phyloP scores from a whole-genome alignment of 129 eudicot genomes.

The Lonicera japonica region DNA sequence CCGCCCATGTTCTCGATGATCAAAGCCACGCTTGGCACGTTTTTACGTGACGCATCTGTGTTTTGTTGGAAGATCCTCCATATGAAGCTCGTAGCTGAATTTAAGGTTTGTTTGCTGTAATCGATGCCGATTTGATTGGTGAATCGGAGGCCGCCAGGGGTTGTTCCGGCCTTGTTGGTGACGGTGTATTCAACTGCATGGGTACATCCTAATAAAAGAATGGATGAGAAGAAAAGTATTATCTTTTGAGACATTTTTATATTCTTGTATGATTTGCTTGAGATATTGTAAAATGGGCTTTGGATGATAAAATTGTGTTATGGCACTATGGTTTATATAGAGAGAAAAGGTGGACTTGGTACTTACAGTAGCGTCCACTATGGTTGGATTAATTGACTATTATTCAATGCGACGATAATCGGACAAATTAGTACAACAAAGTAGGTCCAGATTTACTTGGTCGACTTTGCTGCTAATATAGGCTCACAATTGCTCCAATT shows the following conservation, averaged over 20 bases:
- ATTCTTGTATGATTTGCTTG: no score
- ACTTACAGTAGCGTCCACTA: no score
- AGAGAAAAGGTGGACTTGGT: no score
- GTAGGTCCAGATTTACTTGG: no score
- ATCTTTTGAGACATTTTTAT: background rate
- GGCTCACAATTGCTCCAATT: no score
- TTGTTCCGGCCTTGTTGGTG: slow-evolving; percentile 20
- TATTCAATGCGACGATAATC: no score
- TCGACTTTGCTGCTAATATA: no score
- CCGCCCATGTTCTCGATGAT: slow-evolving; percentile 45
- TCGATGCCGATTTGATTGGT: slow-evolving; percentile 14
- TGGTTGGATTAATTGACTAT: no score
- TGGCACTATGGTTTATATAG: background rate
- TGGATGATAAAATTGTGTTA: no score
- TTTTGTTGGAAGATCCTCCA: slow-evolving; percentile 49
- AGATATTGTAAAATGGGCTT: no score
- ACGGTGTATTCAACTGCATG: slow-evolving; percentile 19
- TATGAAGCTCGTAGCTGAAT: slow-evolving; percentile 26
- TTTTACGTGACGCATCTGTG: slow-evolving; percentile 30
- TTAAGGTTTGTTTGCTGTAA: slow-evolving; percentile 3
- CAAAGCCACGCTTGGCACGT: slow-evolving; percentile 25
- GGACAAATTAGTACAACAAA: no score
- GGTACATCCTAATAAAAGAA: background rate
- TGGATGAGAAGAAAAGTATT: background rate
- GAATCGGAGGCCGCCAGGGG: slow-evolving; percentile 28